Evolutionary conservation across 2,329 filamentous ascomycete species (phyloP), one percentile per base, ranked within the genome.

Genomic region (Drechslera avenae): DNA sequence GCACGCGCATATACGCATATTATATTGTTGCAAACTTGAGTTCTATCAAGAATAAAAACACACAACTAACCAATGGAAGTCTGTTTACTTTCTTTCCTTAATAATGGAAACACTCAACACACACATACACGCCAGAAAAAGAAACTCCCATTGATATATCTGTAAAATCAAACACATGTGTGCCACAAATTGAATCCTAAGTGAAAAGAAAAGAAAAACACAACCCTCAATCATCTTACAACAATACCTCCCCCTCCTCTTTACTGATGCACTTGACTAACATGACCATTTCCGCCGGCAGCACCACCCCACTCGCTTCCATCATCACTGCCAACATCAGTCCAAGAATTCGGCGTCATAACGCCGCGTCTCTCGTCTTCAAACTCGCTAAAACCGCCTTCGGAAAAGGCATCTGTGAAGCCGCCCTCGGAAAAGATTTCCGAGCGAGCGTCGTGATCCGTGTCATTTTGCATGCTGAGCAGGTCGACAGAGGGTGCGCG

Each of bases 241-340:
- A 28, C 26, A 28, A 28, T 8, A 7, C 5, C 5, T 5, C 23
- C 23, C 23, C 23, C 23, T 8, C 30, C 6, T 14, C 14, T 37
- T 49, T 57, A 63, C 58, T 66, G 66, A 31, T 71, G 64, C 17
- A 66, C 47, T 52, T 52, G 49, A 14, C 49, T 52, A 32, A 52
- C 64, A 30, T 68, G 62, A 0, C 68, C 68, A 17, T 62, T 59
- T 30, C 57, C 53, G 3, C 57, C 62, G 0, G 56, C 60, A 0
- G 56, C 56, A 21, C 67, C 68, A 30, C 66, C 72, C 61, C 64
- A 72, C 42, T 75, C 73, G 31, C 73, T 75, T 50, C 69, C 72
- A 35, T 68, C 66, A 39, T 75, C 73, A 49, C 71, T 74, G 2
- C 71, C 73, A 8, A 76, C 67, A 48, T 76, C 73, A 32, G 71